Evolutionary conservation across 1,284 basidiomycete genomes (phyloP), one percentile per base, ranked within the genome.

Genomic region (Melampsora americana): DNA sequence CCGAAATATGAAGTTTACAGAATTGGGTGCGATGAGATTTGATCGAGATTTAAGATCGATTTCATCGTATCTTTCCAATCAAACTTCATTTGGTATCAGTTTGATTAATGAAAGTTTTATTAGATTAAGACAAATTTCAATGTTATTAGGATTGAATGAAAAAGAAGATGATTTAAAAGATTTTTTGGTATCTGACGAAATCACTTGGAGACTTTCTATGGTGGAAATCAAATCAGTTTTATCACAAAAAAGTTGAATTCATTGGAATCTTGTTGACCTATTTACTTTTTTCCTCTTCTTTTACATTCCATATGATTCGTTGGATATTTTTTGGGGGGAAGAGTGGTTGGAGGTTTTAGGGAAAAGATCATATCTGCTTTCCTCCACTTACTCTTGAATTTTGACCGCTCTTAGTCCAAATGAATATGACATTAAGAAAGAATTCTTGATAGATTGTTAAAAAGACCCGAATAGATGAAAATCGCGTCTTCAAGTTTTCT

Each of bases 11-110:
- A 89, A 88, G 81, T 98, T 92, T 82, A 92, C 92, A 16, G 79
- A 96, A 91, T 87, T 98, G 69, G 96, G 96, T n/a, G 95, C 95
- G 1, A 90, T 99, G 77, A 90, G 93, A 18, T 96, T 97, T 82
- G 96, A 99, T 81, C 89, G 92, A 39, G 96, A 99, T 82, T 84
- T 99, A 53, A 87, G 96, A 46, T 88, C 91, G 1, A 87, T 98
- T 77, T 89, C 89, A 16, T 87, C 89, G 1, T 93, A 91, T 83
- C 87, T 99, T 20, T 89, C 91, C 0, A 88, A 89, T 0, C 94
- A 96, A 81, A 92, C 92, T 5, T 86, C 88, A 0, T 92, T 93
- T 82, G 92, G 93, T 14, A 79, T 80, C 2, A 92, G 93, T 78
- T 88, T 90, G 7, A 69, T 85, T 1, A 86, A 95, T 77, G 95